Evolutionary conservation across 2,329 filamentous ascomycete genomes (phyloP).

Genomic region (Monosporascus sp.): DNA sequence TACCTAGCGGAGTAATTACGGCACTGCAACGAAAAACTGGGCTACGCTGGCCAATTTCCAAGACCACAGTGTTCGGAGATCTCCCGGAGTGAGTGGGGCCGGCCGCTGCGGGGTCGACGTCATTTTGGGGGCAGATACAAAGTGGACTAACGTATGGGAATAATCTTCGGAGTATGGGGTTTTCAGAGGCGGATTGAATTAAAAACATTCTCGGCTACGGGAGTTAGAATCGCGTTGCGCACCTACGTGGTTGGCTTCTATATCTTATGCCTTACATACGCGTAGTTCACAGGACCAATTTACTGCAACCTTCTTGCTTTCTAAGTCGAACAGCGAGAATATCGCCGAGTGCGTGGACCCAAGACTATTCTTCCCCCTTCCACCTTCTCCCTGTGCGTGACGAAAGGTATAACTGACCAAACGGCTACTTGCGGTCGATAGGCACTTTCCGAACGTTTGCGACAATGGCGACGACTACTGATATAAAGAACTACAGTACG

Average conservation of each 20-base stretch:
- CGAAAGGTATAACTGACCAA: neutral
- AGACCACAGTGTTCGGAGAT: neutral
- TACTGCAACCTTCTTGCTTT: neutral
- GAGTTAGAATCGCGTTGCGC: neutral
- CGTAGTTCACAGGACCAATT: conserved; percentile 2
- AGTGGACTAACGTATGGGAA: neutral
- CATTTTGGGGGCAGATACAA: neutral
- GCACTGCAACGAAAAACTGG: too few relatives aligned
- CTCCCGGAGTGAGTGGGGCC: neutral
- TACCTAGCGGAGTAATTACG: too few relatives aligned
- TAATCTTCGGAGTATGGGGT: too few relatives aligned
- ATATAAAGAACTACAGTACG: conserved; percentile 63
- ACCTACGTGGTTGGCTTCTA: too few relatives aligned
- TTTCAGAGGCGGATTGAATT: too few relatives aligned
- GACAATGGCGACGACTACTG: conserved; percentile 64
- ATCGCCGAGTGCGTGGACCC: neutral
- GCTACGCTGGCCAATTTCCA: too few relatives aligned
- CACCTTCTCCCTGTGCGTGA: too few relatives aligned
- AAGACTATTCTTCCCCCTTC: neutral
- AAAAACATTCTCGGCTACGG: neutral
- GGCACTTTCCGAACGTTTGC: conserved; percentile 27
- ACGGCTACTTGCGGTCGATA: conserved; percentile 1
- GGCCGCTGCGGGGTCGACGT: neutral
- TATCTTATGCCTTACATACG: conserved; percentile 24
- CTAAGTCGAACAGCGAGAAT: neutral